Conservation (phyloP, 176 grass and related monocot species). For the Avena eriantha region DNA sequence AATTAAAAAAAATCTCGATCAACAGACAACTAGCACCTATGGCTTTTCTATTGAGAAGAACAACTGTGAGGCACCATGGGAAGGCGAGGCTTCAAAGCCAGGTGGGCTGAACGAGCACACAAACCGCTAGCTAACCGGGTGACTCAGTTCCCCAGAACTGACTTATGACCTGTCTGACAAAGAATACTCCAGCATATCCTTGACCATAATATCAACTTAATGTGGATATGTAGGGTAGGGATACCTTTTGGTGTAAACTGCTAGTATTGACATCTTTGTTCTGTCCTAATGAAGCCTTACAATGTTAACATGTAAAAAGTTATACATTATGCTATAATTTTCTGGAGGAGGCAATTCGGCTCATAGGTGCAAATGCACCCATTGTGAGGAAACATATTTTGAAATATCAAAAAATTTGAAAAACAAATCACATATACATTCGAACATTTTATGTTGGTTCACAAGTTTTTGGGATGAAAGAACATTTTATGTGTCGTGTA, state of each 20-base stretch:
- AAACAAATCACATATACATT: too few relatives aligned
- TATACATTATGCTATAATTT: background rate
- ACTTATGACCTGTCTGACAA: constrained; percentile 1
- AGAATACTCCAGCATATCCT: background rate
- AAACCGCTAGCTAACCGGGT: background rate
- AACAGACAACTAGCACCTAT: background rate
- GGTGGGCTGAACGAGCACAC: background rate
- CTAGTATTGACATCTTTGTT: background rate
- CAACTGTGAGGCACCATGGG: background rate
- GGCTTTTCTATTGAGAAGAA: background rate
- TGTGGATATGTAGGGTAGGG: background rate
- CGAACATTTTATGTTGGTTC: too few relatives aligned
- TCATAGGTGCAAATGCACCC: too few relatives aligned
- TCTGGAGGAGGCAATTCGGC: too few relatives aligned
- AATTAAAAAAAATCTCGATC: background rate
- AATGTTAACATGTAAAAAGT: background rate
- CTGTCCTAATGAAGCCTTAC: background rate
- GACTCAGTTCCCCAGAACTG: background rate
- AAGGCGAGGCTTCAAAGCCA: background rate
- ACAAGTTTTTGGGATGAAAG: too few relatives aligned
- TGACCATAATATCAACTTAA: background rate
- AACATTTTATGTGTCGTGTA: too few relatives aligned
- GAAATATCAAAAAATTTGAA: too few relatives aligned
- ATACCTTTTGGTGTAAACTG: background rate
- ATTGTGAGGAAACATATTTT: too few relatives aligned